Evolutionary conservation across 2,329 filamentous ascomycete genomes (phyloP).

Genomic region (Domatiomyces catenatus): DNA sequence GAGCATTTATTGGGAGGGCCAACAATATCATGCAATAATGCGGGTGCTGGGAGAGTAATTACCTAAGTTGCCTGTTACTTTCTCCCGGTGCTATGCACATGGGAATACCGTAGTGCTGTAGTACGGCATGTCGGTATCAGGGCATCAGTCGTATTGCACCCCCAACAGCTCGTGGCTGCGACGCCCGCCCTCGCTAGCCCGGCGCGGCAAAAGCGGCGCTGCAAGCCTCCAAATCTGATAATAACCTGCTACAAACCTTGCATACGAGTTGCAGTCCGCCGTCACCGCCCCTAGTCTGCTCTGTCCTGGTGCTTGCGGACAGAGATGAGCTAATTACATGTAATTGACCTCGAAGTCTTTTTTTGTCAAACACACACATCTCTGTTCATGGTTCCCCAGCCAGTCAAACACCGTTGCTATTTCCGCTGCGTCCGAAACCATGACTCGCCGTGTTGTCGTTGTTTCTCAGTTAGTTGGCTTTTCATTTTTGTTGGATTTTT

Average conservation of each 20-base stretch:
- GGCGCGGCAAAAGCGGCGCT: not conserved
- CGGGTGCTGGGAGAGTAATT: too few relatives aligned
- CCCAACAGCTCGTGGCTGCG: not conserved
- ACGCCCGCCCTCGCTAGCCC: not conserved
- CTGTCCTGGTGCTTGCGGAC: not conserved
- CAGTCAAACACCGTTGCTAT: not conserved
- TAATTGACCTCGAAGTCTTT: not conserved
- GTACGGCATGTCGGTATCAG: too few relatives aligned
- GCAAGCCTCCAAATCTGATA: not conserved
- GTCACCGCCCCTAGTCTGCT: not conserved
- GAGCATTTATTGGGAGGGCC: not conserved
- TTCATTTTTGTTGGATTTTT: too few relatives aligned
- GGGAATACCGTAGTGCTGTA: too few relatives aligned
- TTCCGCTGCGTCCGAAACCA: not conserved
- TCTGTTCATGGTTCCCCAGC: too few relatives aligned
- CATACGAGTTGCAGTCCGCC: not conserved
- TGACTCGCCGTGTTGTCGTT: not conserved
- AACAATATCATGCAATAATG: too few relatives aligned
- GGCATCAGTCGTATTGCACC: not conserved
- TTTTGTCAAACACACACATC: not conserved
- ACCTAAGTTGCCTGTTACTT: not conserved
- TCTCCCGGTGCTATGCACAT: not conserved
- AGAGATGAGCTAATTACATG: not conserved
- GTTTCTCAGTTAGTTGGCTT: too few relatives aligned
- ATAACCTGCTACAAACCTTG: not conserved